Conservation (phyloP, 2,329 filamentous ascomycete species). For the Ophiostoma fasciatum region DNA sequence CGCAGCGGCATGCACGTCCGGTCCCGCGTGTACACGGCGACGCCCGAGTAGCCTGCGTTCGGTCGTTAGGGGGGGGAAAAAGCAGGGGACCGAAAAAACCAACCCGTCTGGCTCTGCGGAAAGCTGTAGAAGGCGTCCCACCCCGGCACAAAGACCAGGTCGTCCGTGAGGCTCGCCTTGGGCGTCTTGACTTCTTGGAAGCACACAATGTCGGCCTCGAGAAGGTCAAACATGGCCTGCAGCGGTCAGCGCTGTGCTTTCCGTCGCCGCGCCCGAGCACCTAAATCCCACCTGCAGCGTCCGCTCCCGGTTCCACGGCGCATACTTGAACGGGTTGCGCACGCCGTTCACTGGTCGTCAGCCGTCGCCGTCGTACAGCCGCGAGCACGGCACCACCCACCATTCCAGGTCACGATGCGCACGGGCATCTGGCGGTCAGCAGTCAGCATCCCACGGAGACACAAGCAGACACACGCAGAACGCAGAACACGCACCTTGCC, state of each 20-base stretch:
- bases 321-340: slow-evolving; percentile 69
- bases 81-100: too few relatives aligned
- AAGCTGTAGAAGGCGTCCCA: slow-evolving; percentile 97
- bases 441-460: too few relatives aligned
- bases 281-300: slow-evolving; percentile 52
- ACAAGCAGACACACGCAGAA: too few relatives aligned
- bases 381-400: slow-evolving; percentile 25
- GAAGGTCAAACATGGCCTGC: slow-evolving; percentile 85
- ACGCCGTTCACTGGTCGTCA: slow-evolving; percentile 49
- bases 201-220: slow-evolving; percentile 84
- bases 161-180: slow-evolving; percentile 76
- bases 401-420: slow-evolving; percentile 79
- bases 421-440: slow-evolving; percentile 58
- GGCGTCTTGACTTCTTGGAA: slow-evolving; percentile 98
- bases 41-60: slow-evolving; percentile 74
- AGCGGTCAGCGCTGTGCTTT: too few relatives aligned
- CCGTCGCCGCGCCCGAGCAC: too few relatives aligned
- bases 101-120: slow-evolving; percentile 88
- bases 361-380: slow-evolving; percentile 5
- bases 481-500: too few relatives aligned
- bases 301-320: slow-evolving; percentile 62
- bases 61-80: too few relatives aligned
- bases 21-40: slow-evolving; percentile 89
- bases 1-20: slow-evolving; percentile 70
- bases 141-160: slow-evolving; percentile 87